phyloP scores from a whole-genome alignment of 1,284 basidiomycete species.

The Ustilago xerochloae region DNA sequence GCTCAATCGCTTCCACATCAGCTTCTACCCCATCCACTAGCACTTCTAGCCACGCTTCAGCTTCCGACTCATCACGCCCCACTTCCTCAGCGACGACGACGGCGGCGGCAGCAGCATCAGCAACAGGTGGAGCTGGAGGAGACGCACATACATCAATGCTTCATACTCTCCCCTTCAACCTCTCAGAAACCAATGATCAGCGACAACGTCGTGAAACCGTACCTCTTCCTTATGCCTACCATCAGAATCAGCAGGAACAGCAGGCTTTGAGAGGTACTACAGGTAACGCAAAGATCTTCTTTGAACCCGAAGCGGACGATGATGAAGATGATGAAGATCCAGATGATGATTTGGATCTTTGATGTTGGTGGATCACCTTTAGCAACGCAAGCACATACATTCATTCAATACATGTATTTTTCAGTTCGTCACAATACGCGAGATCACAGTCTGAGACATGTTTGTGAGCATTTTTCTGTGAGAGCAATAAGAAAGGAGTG shows the following conservation, averaged over 20 bases:
- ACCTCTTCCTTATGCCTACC: conserved; percentile 56
- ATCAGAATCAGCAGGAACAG: conserved; percentile 25
- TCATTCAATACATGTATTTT: background rate
- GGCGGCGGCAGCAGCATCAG: background rate
- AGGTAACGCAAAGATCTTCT: conserved; percentile 60
- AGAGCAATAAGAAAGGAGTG: too few relatives aligned
- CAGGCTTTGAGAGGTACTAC: conserved; percentile 44
- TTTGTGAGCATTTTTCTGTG: too few relatives aligned
- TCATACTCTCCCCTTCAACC: conserved; percentile 54
- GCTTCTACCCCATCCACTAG: background rate
- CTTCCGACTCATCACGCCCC: background rate
- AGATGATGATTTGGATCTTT: conserved; percentile 62
- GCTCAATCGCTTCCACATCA: background rate
- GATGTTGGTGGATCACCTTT: background rate
- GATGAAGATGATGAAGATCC: conserved; percentile 66
- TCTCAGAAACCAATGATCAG: conserved; percentile 53
- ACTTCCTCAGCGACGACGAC: background rate
- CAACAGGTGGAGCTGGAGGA: background rate
- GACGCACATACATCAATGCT: conserved; percentile 42
- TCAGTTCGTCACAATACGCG: too few relatives aligned
- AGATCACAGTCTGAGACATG: too few relatives aligned
- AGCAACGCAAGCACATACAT: background rate
- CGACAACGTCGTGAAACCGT: conserved; percentile 52
- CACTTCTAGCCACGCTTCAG: background rate
- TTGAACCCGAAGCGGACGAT: conserved; percentile 62